phyloP scores from a whole-genome alignment of 2,329 filamentous ascomycete species.

The Herpotrichia juniperi region DNA sequence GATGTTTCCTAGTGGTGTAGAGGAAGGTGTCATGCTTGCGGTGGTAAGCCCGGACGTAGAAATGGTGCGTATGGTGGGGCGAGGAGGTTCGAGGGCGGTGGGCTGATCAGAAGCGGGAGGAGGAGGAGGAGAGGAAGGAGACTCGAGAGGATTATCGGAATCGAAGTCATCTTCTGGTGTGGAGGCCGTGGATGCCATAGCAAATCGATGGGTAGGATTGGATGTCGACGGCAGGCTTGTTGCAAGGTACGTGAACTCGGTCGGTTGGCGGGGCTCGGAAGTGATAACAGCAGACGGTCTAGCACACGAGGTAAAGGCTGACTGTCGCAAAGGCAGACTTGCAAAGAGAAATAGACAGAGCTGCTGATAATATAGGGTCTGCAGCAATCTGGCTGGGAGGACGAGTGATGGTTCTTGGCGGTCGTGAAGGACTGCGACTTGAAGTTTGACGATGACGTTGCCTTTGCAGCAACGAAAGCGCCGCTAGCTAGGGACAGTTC shows the following conservation, averaged over 20 bases:
- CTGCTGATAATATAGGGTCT: not conserved
- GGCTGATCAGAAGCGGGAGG: conserved; percentile 25
- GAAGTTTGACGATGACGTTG: not conserved
- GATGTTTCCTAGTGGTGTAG: conserved; percentile 80
- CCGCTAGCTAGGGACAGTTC: not conserved
- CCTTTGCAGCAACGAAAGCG: not conserved
- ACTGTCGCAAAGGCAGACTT: not conserved
- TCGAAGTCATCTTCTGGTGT: conserved; percentile 40
- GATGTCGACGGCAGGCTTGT: not conserved
- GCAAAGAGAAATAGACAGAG: not conserved
- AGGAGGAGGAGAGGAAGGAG: conserved; percentile 35
- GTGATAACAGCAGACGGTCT: not conserved
- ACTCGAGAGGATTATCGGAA: conserved; percentile 38
- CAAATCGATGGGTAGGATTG: not conserved
- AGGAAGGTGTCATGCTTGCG: conserved; percentile 74
- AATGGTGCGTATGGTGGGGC: conserved; percentile 63
- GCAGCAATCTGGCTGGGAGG: not conserved
- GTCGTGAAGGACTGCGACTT: conserved; percentile 2
- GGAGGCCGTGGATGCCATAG: conserved; percentile 38
- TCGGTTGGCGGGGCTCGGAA: not conserved
- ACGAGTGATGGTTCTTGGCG: not conserved
- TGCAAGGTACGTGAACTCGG: too few species aligned
- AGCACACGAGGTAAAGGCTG: not conserved
- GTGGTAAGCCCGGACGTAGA: conserved; percentile 60
- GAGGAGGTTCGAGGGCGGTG: conserved; percentile 43